Conservation (phyloP, 768 basidiomycete genomes). For the Podaxis pistillaris region DNA sequence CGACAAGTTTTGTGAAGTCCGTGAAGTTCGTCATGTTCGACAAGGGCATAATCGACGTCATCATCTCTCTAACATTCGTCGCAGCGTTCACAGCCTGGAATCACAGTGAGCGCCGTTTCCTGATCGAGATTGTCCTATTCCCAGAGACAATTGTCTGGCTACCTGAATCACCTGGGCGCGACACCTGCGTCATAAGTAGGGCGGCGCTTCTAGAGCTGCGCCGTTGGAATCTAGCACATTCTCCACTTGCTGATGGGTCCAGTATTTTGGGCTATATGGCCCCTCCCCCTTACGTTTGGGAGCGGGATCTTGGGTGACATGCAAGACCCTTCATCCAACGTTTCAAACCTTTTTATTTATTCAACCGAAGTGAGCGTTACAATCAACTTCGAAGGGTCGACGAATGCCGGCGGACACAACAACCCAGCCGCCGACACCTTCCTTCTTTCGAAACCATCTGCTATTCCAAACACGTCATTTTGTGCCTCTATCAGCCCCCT, state of each 20-base stretch:
- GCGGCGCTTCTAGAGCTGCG: conserved; percentile 15
- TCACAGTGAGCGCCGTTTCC: background rate
- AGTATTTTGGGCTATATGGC: background rate
- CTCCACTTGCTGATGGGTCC: background rate
- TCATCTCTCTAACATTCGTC: background rate
- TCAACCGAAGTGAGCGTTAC: background rate
- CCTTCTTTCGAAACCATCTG: background rate
- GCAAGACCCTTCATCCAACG: background rate
- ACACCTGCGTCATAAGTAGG: conserved; percentile 19
- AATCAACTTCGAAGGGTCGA: background rate
- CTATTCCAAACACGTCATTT: background rate
- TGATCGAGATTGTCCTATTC: background rate
- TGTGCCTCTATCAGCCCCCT: conserved; percentile 18
- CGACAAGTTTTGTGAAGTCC: background rate
- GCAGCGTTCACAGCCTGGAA: background rate
- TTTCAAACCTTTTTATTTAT: background rate
- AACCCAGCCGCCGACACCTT: background rate
- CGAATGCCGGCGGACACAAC: conserved; percentile 1
- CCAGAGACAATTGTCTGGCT: background rate
- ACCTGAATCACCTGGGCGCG: background rate
- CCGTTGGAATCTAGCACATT: background rate
- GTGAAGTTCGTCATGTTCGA: background rate
- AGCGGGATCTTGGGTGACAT: background rate
- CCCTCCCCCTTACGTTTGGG: background rate
- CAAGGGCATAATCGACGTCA: background rate